These are phyloP conservation scores for Taiozyma sp. DNA, from an alignment of 1,139 yeast species.

Conservation along the genomic window DNA sequence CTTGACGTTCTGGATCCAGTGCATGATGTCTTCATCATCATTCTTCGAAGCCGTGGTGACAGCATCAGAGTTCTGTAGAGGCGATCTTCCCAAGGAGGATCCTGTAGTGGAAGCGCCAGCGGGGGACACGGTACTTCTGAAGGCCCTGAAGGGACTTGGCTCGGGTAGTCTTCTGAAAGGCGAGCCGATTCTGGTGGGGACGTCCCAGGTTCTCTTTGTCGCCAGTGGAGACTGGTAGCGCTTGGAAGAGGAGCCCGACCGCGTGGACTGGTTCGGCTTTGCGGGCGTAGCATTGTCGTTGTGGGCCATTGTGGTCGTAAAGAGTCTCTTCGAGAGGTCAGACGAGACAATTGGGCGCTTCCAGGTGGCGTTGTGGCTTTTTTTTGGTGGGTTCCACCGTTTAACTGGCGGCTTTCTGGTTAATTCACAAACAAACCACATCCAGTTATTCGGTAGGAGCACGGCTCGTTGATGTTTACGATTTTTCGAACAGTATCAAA, in stretches of 20 bases:
- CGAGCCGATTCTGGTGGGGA: slow-evolving; percentile 13
- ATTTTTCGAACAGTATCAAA: not conserved
- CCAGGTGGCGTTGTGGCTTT: not conserved
- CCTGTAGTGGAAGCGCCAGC: not conserved
- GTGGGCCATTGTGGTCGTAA: not conserved
- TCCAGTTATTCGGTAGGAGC: not conserved
- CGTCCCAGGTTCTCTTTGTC: slow-evolving; percentile 19
- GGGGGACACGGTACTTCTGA: not conserved
- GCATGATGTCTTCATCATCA: slow-evolving; percentile 34
- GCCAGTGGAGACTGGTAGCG: slow-evolving; percentile 12
- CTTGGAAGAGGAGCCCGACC: not conserved
- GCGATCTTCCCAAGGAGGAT: not conserved
- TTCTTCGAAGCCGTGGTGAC: not conserved
- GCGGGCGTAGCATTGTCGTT: not conserved
- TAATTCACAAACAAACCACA: not conserved
- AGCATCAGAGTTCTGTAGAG: not conserved
- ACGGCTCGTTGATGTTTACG: not conserved
- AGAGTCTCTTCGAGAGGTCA: not conserved
- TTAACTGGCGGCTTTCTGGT: not conserved
- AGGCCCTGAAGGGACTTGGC: slow-evolving; percentile 1
- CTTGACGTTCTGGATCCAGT: slow-evolving; percentile 48
- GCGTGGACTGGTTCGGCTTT: not conserved
- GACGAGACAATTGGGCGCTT: not conserved
- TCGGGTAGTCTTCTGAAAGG: slow-evolving; percentile 21
- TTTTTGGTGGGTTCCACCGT: not conserved